Evolutionary conservation across 2,329 filamentous ascomycete genomes (phyloP).

Genomic region (Tolypocladium inflatum): DNA sequence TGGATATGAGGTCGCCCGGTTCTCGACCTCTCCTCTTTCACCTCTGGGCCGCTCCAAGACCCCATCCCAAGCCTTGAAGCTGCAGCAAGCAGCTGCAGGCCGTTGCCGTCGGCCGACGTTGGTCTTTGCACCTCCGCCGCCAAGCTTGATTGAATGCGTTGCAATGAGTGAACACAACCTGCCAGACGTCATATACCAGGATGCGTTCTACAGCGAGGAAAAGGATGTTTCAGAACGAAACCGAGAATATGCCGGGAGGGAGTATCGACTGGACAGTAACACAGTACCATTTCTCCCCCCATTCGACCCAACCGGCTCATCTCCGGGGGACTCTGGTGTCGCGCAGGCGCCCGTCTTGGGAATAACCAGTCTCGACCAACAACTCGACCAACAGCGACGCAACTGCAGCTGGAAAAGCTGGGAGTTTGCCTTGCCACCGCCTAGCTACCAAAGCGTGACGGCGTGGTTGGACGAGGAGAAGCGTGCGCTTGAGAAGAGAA

Average conservation of each 20-base stretch:
- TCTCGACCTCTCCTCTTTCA: not conserved
- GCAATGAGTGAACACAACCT: constrained; percentile 20
- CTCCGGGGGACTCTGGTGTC: constrained; percentile 44
- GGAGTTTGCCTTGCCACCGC: constrained; percentile 67
- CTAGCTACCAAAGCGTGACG: constrained; percentile 58
- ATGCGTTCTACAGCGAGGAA: constrained; percentile 78
- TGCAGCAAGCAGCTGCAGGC: not conserved
- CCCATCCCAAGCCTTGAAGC: not conserved
- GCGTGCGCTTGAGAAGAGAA: constrained; percentile 9
- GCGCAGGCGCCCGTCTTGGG: constrained; percentile 38
- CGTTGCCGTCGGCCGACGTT: constrained; percentile 5
- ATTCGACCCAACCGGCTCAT: constrained; percentile 57
- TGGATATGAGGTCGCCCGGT: not conserved
- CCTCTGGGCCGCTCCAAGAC: not conserved
- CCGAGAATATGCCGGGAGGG: constrained; percentile 78
- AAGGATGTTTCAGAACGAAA: constrained; percentile 68
- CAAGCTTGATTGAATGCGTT: constrained; percentile 9
- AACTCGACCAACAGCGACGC: constrained; percentile 35
- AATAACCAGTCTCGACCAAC: constrained; percentile 37
- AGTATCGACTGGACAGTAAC: constrained; percentile 69
- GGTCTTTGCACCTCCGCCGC: constrained; percentile 18
- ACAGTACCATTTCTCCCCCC: constrained; percentile 70
- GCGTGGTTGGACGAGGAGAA: constrained; percentile 50
- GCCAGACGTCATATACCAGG: constrained; percentile 69
- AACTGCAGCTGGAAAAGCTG: constrained; percentile 54